phyloP scores from a whole-genome alignment of 75 land plant species.

The Isoetes taiwanensis region DNA sequence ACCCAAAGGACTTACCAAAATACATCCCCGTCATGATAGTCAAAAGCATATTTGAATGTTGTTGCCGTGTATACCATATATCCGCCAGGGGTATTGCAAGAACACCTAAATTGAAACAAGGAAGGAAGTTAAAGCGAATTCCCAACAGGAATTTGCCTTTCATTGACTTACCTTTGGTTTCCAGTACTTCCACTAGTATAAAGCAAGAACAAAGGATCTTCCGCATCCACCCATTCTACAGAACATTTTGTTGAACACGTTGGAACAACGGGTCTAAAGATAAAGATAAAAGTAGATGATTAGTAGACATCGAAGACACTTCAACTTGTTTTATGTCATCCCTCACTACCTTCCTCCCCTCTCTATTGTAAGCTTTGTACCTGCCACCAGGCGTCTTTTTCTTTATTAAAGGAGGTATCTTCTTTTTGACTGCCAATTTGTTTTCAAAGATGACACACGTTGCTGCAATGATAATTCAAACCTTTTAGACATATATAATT shows the following conservation, averaged over 20 bases:
- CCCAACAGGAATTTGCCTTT: not conserved
- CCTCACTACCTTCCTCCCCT: too few relatives aligned
- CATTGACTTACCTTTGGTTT: slow-evolving; percentile 69
- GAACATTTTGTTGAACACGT: slow-evolving; percentile 46
- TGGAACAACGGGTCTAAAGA: slow-evolving; percentile 30
- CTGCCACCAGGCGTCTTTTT: slow-evolving; percentile 21
- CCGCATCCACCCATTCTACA: slow-evolving; percentile 95
- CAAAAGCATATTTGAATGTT: slow-evolving; percentile 95
- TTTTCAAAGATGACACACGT: slow-evolving; percentile 69
- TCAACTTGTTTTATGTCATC: not conserved
- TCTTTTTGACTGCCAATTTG: slow-evolving; percentile 30
- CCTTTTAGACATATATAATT: too few relatives aligned
- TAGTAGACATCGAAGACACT: not conserved
- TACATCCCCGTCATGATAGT: slow-evolving; percentile 71
- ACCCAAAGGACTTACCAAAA: slow-evolving; percentile 47
- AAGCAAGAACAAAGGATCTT: slow-evolving; percentile 86
- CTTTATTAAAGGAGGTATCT: not conserved
- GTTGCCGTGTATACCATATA: slow-evolving; percentile 94
- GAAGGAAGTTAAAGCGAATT: not conserved
- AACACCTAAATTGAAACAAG: not conserved
- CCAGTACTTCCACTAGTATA: slow-evolving; percentile 99
- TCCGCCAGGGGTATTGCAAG: slow-evolving; percentile 73
- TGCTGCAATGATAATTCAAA: too few relatives aligned
- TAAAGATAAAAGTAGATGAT: not conserved
- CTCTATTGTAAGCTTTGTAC: too few relatives aligned